Percentiles rank a stretch among this genome's conserved stretches.
These are phyloP conservation scores for Plectranthus barbatus DNA, from an alignment of 257 asterid species.

Conservation along the genomic window DNA sequence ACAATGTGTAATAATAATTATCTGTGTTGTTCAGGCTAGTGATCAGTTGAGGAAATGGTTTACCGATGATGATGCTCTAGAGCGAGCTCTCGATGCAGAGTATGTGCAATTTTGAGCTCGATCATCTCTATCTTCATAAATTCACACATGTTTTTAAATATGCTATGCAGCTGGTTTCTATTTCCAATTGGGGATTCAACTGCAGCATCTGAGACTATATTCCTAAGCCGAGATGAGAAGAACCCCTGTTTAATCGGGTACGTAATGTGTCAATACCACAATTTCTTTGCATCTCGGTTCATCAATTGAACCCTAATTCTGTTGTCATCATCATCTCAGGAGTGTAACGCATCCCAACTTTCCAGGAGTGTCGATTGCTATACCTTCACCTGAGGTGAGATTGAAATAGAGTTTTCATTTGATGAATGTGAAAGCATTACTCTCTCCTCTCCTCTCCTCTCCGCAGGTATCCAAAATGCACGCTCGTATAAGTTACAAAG, in stretches of 20 bases:
- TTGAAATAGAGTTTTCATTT: not conserved
- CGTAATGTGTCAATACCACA: not conserved
- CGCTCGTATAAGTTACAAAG: constrained; percentile 64
- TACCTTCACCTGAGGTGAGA: constrained; percentile 61
- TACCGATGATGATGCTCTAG: constrained; percentile 77
- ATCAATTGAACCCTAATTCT: not conserved
- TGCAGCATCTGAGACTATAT: constrained; percentile 53
- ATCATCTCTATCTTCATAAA: not conserved
- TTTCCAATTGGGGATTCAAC: constrained; percentile 47
- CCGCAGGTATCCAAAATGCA: constrained; percentile 65
- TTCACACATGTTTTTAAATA: too few relatives aligned
- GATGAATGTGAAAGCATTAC: not conserved
- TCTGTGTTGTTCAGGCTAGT: constrained; percentile 45
- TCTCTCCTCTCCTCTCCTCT: not conserved
- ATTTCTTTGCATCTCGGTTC: not conserved
- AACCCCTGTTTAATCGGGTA: constrained; percentile 70
- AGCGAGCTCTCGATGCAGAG: constrained; percentile 87
- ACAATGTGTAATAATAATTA: too few relatives aligned
- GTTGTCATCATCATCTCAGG: constrained; percentile 38
- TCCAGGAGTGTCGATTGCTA: constrained; percentile 43
- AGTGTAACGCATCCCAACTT: constrained; percentile 40
- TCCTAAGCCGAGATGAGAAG: constrained; percentile 63
- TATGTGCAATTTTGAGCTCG: constrained; percentile 22
- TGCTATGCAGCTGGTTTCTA: constrained; percentile 68
- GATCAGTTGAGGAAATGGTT: constrained; percentile 68